A percentile compares a stretch with the other conserved stretches of the same genome.
These are phyloP conservation scores for Candida palmyrensis DNA, from an alignment of 805 yeast genomes.

Conservation along the genomic window DNA sequence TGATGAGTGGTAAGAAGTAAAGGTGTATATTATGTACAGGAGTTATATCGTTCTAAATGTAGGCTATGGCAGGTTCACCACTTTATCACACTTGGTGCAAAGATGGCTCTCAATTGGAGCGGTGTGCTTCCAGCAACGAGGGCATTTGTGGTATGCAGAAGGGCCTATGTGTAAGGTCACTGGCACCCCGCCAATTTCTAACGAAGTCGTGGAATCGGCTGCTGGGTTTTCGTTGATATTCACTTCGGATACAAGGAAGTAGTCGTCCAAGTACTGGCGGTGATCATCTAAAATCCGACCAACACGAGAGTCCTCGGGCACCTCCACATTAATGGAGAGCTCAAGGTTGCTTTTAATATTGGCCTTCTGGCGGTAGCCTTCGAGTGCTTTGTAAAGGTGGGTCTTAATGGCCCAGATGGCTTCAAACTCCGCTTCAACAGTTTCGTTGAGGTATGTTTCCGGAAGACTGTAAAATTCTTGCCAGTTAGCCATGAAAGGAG, in stretches of 20 bases:
- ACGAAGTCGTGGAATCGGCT: constrained; percentile 2
- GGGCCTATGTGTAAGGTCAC: constrained; percentile 35
- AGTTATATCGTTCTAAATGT: not conserved
- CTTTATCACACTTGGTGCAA: constrained; percentile 60
- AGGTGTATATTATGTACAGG: not conserved
- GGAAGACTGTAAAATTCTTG: constrained; percentile 25
- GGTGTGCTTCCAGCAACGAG: constrained; percentile 88
- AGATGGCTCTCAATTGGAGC: constrained; percentile 46
- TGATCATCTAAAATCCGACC: constrained; percentile 16
- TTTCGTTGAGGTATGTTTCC: constrained; percentile 24
- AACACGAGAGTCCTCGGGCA: constrained; percentile 10
- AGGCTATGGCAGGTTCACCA: not conserved
- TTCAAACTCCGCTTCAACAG: constrained; percentile 40
- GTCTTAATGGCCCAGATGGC: constrained; percentile 45
- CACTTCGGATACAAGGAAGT: constrained; percentile 62
- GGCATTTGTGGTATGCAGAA: constrained; percentile 62
- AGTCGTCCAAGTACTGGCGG: constrained; percentile 26
- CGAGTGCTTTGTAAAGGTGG: constrained; percentile 47
- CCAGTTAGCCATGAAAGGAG: constrained; percentile 50
- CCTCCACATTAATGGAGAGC: constrained; percentile 38
- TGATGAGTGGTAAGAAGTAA: constrained; percentile 71
- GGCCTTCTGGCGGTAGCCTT: constrained; percentile 50
- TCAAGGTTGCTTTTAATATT: constrained; percentile 57
- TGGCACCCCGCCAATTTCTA: constrained; percentile 14
- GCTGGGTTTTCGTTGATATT: constrained; percentile 20